Conservation (phyloP, 805 yeast species). For the Schizosaccharomyces japonicus region DNA sequence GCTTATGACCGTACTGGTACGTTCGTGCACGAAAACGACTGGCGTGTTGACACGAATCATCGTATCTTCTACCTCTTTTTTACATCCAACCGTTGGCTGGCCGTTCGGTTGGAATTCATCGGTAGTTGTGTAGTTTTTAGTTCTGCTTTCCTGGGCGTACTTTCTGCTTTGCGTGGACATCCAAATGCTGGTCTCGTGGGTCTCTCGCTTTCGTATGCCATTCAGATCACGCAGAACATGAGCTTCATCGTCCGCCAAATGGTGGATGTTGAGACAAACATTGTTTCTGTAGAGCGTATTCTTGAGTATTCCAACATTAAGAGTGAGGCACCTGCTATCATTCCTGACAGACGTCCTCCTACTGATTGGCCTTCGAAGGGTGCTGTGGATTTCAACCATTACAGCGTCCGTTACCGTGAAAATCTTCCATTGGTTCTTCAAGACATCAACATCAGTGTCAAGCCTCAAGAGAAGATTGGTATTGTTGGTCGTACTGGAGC, state of each 20-base stretch:
- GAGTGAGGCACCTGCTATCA: conserved; percentile 63
- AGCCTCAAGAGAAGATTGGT: conserved; percentile 66
- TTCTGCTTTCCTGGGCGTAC: conserved; percentile 61
- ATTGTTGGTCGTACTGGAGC: conserved; percentile 96
- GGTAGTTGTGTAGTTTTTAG: conserved; percentile 75
- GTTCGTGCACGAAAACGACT: conserved; percentile 31
- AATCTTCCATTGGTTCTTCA: conserved; percentile 61
- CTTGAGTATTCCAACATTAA: conserved; percentile 59
- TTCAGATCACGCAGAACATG: conserved; percentile 76
- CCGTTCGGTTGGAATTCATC: conserved; percentile 73
- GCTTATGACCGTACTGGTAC: conserved; percentile 50
- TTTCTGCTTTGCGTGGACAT: conserved; percentile 39
- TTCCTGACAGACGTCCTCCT: conserved; percentile 45
- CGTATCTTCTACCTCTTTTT: conserved; percentile 80
- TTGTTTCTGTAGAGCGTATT: conserved; percentile 87
- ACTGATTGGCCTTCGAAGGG: conserved; percentile 54
- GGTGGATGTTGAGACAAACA: conserved; percentile 90
- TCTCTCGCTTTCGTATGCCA: conserved; percentile 73
- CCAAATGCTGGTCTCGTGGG: conserved; percentile 85
- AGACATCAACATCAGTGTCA: conserved; percentile 36
- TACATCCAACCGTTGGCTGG: conserved; percentile 91
- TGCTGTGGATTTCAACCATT: conserved; percentile 38
- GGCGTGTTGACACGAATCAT: conserved; percentile 58
- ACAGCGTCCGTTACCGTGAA: conserved; percentile 64
- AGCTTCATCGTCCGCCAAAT: conserved; percentile 98